Base-by-base conservation (phyloP, 331 rosid genomes). In the Ulmus americana region DNA sequence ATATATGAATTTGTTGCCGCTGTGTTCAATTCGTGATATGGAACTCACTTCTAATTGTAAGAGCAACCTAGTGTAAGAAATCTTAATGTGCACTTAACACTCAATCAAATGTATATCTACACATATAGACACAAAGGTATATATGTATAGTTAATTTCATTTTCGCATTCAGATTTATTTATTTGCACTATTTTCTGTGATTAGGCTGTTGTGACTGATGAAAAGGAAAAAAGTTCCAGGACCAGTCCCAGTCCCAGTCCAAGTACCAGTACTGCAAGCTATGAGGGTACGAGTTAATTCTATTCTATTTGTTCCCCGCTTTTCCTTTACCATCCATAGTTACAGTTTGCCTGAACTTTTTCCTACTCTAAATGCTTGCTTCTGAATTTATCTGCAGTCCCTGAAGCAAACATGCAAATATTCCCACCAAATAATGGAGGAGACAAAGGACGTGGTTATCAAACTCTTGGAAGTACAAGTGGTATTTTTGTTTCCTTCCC, bases 401-500 rank as follows among this genome's bases (percentile, higher is more conserved):
- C 90, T 49, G 83, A 66, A 61, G 90, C 95, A 45, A 90, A 73
- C 51, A 45, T 90, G 95, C 91, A 94, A 81, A 87, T 73, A 66
- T 94, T 87, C 63, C 97, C 92, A 68, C 95, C 97, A 39, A 78
- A 40, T 56, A 81, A 76, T 69, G 92, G 85, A 67, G 90, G 84
- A 47, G 81, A 59, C 64, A 80, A 76, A 60, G 86, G 90, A 62
- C 73, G 69, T 1, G 88, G 96, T 57, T 84, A 94, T 79, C 99
- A 85, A 82, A 79, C 95, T 55, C 72, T 84, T 65, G 88, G 70
- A 75, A 72, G 66, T 76, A 79, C 96, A 70, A 54, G 81, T 61
- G 80, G 74, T 75, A 71, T 47, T 70, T 70, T 22, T 50, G 39
- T 42, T 59, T 52, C 15, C 15, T 49, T 49, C 15, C 6, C 15